Evolutionary conservation across 2,329 filamentous ascomycete genomes (phyloP).

Genomic region (Beauveria rudraprayagi): DNA sequence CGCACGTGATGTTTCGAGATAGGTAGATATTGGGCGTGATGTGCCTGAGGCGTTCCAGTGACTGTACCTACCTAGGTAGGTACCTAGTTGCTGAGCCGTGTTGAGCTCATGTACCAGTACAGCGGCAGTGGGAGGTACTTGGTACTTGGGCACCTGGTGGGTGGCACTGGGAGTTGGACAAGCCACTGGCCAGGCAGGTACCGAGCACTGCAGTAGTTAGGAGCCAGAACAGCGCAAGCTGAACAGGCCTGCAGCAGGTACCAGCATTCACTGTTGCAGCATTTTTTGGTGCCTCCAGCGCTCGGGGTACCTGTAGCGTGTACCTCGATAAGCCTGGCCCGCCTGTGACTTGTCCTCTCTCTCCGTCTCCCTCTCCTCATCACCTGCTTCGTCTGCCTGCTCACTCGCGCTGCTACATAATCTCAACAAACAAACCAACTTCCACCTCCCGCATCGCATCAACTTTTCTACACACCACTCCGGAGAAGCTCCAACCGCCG

Average conservation of each 20-base stretch:
- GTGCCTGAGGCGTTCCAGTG: background rate
- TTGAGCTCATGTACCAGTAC: background rate
- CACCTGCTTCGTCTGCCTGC: background rate
- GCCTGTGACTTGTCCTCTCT: slow-evolving; percentile 1
- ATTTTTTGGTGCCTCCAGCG: background rate
- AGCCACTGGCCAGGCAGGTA: background rate
- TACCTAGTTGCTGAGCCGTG: background rate
- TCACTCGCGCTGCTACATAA: slow-evolving; percentile 7
- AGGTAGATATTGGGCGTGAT: background rate
- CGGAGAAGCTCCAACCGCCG: slow-evolving; percentile 7
- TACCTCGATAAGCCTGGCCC: background rate
- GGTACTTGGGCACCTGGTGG: background rate
- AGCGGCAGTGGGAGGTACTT: background rate
- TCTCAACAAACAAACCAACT: slow-evolving; percentile 12
- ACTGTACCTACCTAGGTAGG: no score
- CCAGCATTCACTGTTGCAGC: background rate
- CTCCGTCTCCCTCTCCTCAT: background rate
- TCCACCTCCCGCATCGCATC: slow-evolving; percentile 3
- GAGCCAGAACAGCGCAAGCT: background rate
- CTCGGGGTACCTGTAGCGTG: background rate
- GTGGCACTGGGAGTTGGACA: background rate
- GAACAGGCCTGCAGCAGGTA: background rate
- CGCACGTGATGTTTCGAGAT: slow-evolving; percentile 1
- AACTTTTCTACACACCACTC: slow-evolving; percentile 4
- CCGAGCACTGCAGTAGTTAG: background rate